Conservation (phyloP, 306 rosid genomes). For the Morella rubra region DNA sequence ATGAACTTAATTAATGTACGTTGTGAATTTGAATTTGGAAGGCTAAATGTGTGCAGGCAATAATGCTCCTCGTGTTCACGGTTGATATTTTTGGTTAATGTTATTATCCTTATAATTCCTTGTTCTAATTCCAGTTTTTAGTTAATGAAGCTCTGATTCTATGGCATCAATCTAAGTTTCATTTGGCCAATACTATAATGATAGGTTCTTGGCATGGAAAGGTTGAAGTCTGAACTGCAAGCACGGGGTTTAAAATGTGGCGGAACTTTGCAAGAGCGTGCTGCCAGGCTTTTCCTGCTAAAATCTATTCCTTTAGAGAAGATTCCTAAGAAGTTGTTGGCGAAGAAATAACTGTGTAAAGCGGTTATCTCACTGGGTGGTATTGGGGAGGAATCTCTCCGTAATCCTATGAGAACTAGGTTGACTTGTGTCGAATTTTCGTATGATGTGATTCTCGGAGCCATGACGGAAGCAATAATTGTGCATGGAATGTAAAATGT, state of each 20-base stretch:
- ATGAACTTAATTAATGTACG: not conserved
- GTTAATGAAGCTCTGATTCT: not conserved
- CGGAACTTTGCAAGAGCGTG: slow-evolving; percentile 87
- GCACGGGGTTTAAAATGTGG: slow-evolving; percentile 83
- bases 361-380: not conserved
- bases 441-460: no score
- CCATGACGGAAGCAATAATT: no score
- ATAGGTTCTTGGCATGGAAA: slow-evolving; percentile 83
- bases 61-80: not conserved
- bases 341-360: slow-evolving; percentile 54
- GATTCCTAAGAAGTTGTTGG: slow-evolving; percentile 81
- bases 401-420: not conserved
- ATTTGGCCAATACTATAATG: not conserved
- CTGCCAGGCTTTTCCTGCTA: slow-evolving; percentile 84
- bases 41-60: not conserved
- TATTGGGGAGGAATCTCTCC: not conserved
- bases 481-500: not conserved
- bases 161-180: not conserved
- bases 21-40: not conserved
- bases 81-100: not conserved
- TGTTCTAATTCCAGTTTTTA: not conserved
- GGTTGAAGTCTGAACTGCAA: slow-evolving; percentile 78
- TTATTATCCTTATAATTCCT: not conserved
- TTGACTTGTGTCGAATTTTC: not conserved
- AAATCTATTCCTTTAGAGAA: slow-evolving; percentile 73